Evolutionary conservation across 1,284 basidiomycete species (phyloP), one percentile per base, ranked within the genome.

Genomic region (Porogramme epimiltina): DNA sequence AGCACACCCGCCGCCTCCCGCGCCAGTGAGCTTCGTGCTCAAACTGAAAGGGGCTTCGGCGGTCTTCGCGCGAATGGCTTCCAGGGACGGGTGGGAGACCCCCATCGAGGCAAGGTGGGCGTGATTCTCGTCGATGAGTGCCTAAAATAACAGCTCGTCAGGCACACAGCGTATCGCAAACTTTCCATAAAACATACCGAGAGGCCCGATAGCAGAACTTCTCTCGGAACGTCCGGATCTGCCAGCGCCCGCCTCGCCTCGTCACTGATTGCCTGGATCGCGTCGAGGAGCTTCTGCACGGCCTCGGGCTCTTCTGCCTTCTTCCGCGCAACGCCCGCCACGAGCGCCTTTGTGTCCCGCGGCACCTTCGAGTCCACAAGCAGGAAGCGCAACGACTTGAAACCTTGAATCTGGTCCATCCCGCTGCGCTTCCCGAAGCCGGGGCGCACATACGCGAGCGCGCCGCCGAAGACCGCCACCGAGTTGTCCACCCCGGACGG

Each of bases 401-500:
- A 88, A 28, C 85, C 93, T 57, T 89, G 82, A 58, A 99, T 87
- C 18, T 79, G 75, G 67, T 93, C 87, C 85, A 98, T 91, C 41
- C 89, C 87, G 61, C 85, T 83, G 64, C 84, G 81, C 66, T 83
- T 81, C 47, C 81, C 84, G 61, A 91, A 90, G 24, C 90, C 87
- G 53, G 90, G 79, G 45, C 92, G 85, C 4, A 89, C 92, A 71
- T 97, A 99, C 22, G 89, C 85, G 57, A 99, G 79, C 19, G 95
- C 97, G 43, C 97, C 96, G 18, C 97, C 97, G 64, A 89, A 92
- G 1, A 95, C 91, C 8, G 93, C 82, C 28, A 98, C 93, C 16
- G 94, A 91, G 70, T 99, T 99, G 71, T 99, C 97, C 28, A 99
- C 92, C 19, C 97, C 97, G 52, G 93, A 96, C 0, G 97, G 97